Evolutionary conservation across 177 flowering plant species (phyloP).

Genomic region (Vitis hybrid): DNA sequence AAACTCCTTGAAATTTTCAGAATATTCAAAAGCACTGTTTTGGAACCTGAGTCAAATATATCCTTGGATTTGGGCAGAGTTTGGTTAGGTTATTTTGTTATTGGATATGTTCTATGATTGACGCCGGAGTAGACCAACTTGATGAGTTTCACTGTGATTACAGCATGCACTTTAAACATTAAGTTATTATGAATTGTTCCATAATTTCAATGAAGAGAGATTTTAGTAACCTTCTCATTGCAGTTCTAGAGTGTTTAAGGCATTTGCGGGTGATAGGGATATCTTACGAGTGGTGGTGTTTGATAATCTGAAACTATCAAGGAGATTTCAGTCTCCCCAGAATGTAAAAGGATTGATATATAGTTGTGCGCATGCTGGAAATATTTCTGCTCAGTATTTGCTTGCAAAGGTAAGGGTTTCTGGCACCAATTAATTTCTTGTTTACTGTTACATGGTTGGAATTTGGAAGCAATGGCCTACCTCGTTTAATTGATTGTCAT

Average conservation of each 20-base stretch:
- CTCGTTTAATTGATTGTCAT: no score
- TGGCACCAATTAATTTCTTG: neutral
- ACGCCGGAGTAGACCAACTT: neutral
- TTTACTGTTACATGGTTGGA: neutral
- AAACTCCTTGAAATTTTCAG: neutral
- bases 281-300: conserved; percentile 1
- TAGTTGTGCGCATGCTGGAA: conserved; percentile 8
- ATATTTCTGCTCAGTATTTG: conserved; percentile 1
- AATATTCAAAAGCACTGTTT: neutral
- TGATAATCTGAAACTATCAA: neutral
- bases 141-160: neutral
- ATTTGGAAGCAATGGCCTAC: no score
- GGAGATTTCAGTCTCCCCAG: neutral
- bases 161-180: neutral
- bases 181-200: neutral
- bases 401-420: conserved; percentile 9
- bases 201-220: neutral
- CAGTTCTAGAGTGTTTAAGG: conserved; percentile 1
- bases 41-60: neutral
- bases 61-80: neutral
- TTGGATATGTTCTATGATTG: neutral
- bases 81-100: neutral
- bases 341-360: neutral
- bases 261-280: neutral
- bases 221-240: neutral